These are phyloP conservation scores for Elongisporangium senticosum DNA, from an alignment of 352 stramenopile species.

Conservation along the genomic window DNA sequence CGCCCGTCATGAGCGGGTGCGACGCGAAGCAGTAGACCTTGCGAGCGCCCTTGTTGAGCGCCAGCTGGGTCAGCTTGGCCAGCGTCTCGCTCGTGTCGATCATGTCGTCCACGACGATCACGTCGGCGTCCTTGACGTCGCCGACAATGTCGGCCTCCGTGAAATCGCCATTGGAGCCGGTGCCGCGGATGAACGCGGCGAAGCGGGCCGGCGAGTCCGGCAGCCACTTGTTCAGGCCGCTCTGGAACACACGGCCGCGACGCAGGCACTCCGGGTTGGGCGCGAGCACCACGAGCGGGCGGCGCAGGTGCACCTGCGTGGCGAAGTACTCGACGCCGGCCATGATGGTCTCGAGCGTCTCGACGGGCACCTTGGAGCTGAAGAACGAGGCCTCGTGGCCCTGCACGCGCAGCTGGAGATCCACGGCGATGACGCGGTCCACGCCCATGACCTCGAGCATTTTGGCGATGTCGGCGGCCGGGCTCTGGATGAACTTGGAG, in stretches of 20 bases:
- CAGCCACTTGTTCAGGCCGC: conserved; percentile 83
- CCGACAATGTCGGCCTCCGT: conserved; percentile 83
- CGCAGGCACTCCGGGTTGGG: conserved; percentile 86
- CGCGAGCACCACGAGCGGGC: conserved; percentile 81
- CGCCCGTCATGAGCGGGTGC: conserved; percentile 85
- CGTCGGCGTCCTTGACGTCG: conserved; percentile 83
- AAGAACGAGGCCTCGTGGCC: conserved; percentile 91
- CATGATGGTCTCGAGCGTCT: conserved; percentile 91
- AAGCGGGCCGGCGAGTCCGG: conserved; percentile 76
- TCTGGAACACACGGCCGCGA: conserved; percentile 82
- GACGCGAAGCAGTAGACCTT: conserved; percentile 89
- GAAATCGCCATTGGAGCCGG: conserved; percentile 42
- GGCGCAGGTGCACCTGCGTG: conserved; percentile 74
- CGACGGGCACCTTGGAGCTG: conserved; percentile 84
- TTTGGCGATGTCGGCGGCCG: conserved; percentile 84
- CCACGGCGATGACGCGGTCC: conserved; percentile 91
- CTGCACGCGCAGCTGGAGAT: conserved; percentile 89
- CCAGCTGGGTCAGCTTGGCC: conserved; percentile 72
- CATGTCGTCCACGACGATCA: conserved; percentile 91
- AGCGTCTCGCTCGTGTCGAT: conserved; percentile 86
- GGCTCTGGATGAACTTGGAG: conserved; percentile 89
- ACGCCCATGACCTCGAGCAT: conserved; percentile 94
- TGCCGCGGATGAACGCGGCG: conserved; percentile 79
- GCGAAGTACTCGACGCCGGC: conserved; percentile 90
- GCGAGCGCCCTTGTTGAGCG: conserved; percentile 76